Base-by-base conservation (phyloP, 1,284 basidiomycete species). In the Ustilago tritici region DNA sequence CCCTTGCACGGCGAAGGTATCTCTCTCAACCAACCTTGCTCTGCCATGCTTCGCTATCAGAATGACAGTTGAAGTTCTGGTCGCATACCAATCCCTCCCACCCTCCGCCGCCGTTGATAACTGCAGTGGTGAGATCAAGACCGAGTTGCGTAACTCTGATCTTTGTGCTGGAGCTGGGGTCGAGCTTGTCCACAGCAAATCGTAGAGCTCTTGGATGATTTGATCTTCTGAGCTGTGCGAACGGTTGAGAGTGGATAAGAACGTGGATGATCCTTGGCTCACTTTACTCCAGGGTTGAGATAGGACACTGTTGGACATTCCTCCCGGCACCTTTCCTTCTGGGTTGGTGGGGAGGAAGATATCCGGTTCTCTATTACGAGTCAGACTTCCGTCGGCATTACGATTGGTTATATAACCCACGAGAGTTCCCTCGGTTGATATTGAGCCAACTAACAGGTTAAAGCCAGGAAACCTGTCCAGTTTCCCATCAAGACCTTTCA, bases 391-490 rank as follows among this genome's bases (percentile, higher is more conserved):
- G 11, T 65, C 59, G 11, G 55, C 28, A 1, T 63, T 70, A 0
- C 78, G 62, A 36, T 81, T 76, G 1, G 77, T 72, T 1, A 70
- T 61, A 28, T 81, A 77, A 5, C 70, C 77, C 0, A 79, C 60
- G 0, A 59, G 65, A 1, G 41, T 56, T 0, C 65, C 61, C 1
- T 58, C 23, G 0, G 17, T n/a, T 1, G 61, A 57, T 7, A 69
- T 10, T 0, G 56, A 15, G 0, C 81, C 81, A 3, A 81, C 52
- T 15, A 84, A 41, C 10, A 84, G 54, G 53, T 82, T 84, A 60
- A 84, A 84, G 2, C 82, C 82, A 0, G 81, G 73, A 34, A 34
- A 82, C 10, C 68, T 23, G 15, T 74, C 75, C 43, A 62, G 38
- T 53, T 55, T 65, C 3, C 3, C 32, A 0, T 28, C 52, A 2